A percentile compares a stretch with the other conserved stretches of the same genome.
Conservation (phyloP, 2,329 filamentous ascomycete genomes). For the Penicillium freii region DNA sequence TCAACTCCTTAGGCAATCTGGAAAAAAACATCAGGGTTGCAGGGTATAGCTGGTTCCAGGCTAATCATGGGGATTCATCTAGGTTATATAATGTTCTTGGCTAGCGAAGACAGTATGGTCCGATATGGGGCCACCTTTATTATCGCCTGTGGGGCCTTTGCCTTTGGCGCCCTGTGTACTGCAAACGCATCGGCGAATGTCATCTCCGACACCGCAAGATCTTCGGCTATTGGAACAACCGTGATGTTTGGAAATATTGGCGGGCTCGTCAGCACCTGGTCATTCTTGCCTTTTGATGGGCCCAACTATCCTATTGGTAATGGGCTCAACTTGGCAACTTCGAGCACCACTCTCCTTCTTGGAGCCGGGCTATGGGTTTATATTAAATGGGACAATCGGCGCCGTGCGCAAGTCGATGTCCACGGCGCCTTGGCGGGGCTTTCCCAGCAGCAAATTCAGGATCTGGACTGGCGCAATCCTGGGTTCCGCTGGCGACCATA, state of each 20-base stretch:
- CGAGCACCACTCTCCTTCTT: constrained; percentile 55
- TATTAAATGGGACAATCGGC: constrained; percentile 63
- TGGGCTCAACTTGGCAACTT: constrained; percentile 65
- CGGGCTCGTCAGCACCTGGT: constrained; percentile 65
- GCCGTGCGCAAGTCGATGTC: constrained; percentile 54
- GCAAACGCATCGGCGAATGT: constrained; percentile 69
- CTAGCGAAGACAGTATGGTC: constrained; percentile 50
- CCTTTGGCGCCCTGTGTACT: constrained; percentile 63
- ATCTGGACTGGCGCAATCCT: constrained; percentile 67
- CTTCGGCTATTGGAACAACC: constrained; percentile 63
- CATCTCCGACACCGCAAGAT: constrained; percentile 67
- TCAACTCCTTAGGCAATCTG: neutral
- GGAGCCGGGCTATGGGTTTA: constrained; percentile 54
- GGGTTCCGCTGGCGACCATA: constrained; percentile 59
- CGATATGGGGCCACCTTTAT: constrained; percentile 71
- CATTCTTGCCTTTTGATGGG: constrained; percentile 60
- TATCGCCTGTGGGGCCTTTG: constrained; percentile 63
- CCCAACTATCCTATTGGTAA: constrained; percentile 70
- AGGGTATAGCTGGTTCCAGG: neutral
- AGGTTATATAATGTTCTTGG: constrained; percentile 68
- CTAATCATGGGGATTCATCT: neutral
- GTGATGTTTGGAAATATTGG: constrained; percentile 75
- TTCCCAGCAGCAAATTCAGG: constrained; percentile 53
- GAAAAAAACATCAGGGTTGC: too few relatives aligned
- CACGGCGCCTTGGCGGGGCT: constrained; percentile 58